Evolutionary conservation across 1,139 yeast species (phyloP).

Genomic region (Lodderomyces beijingensis): DNA sequence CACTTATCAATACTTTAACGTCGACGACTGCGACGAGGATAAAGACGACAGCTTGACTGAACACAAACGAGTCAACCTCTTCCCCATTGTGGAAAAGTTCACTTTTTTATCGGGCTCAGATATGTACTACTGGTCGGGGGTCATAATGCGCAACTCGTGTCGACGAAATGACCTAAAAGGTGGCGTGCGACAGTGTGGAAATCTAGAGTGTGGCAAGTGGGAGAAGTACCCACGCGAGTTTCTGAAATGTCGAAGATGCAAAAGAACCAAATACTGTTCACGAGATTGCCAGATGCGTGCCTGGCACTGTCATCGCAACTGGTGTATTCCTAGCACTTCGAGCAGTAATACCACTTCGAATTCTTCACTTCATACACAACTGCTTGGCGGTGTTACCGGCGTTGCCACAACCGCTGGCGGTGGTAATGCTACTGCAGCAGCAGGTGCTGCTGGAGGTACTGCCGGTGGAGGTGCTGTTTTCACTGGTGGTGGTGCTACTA

Average conservation of each 20-base stretch:
- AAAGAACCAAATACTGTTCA: constrained; percentile 91
- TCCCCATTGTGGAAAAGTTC: constrained; percentile 88
- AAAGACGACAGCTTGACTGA: constrained; percentile 48
- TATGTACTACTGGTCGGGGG: constrained; percentile 95
- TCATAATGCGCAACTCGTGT: constrained; percentile 92
- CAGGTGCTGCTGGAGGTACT: too few relatives aligned
- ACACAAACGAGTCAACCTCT: constrained; percentile 61
- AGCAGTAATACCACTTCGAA: constrained; percentile 8
- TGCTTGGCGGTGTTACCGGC: background rate
- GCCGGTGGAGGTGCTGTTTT: too few relatives aligned
- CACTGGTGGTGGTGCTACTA: too few relatives aligned
- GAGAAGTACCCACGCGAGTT: constrained; percentile 86
- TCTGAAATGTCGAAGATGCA: constrained; percentile 92
- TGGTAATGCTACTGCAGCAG: too few relatives aligned
- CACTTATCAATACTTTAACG: constrained; percentile 50
- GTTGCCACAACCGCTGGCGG: too few relatives aligned
- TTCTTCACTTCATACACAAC: too few relatives aligned
- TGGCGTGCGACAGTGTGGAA: constrained; percentile 94
- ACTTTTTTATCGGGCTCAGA: constrained; percentile 73
- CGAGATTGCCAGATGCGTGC: constrained; percentile 88
- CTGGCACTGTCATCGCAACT: constrained; percentile 89
- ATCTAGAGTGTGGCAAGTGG: constrained; percentile 94
- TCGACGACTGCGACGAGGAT: constrained; percentile 45
- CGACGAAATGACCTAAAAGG: constrained; percentile 82
- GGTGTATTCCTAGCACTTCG: constrained; percentile 66